phyloP scores from a whole-genome alignment of 2,329 filamentous ascomycete species.

The Macrophomina phaseolina region DNA sequence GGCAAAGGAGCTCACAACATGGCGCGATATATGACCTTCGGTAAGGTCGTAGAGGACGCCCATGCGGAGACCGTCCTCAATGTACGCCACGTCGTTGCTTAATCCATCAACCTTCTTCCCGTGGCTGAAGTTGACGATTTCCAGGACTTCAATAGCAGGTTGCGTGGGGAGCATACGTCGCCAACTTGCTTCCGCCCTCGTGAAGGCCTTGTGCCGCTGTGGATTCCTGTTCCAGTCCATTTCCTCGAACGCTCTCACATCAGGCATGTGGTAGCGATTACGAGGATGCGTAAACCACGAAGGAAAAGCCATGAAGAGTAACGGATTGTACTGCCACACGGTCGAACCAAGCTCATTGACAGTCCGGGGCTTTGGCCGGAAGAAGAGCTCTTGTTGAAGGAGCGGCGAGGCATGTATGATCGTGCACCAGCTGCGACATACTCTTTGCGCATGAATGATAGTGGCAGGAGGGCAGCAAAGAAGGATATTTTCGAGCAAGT shows the following conservation, averaged over 20 bases:
- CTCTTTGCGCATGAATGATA: slow-evolving; percentile 41
- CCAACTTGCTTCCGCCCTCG: slow-evolving; percentile 40
- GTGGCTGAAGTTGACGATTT: slow-evolving; percentile 23
- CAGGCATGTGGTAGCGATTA: slow-evolving; percentile 31
- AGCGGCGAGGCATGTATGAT: slow-evolving; percentile 36
- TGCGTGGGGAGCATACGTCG: slow-evolving; percentile 42
- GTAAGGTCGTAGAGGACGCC: slow-evolving; percentile 8
- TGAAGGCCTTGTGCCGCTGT: slow-evolving; percentile 31
- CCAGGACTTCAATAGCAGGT: slow-evolving; percentile 30
- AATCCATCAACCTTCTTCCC: slow-evolving; percentile 10
- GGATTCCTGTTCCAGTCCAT: slow-evolving; percentile 28
- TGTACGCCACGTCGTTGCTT: slow-evolving; percentile 16
- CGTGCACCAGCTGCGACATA: slow-evolving; percentile 36
- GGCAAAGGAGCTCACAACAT: slow-evolving; percentile 7
- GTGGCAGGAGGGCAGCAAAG: background rate
- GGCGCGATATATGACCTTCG: slow-evolving; percentile 12
- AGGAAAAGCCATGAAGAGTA: slow-evolving; percentile 28
- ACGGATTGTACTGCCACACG: slow-evolving; percentile 34
- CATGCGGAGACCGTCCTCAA: slow-evolving; percentile 5
- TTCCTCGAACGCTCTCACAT: slow-evolving; percentile 20
- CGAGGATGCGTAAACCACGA: slow-evolving; percentile 33
- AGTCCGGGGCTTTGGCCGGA: slow-evolving; percentile 36
- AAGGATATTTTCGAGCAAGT: slow-evolving; percentile 7
- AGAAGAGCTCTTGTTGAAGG: slow-evolving; percentile 42
- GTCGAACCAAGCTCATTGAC: background rate